Conservation (phyloP, 495 filamentous ascomycete species). For the Staphylotrichum longicolle region DNA sequence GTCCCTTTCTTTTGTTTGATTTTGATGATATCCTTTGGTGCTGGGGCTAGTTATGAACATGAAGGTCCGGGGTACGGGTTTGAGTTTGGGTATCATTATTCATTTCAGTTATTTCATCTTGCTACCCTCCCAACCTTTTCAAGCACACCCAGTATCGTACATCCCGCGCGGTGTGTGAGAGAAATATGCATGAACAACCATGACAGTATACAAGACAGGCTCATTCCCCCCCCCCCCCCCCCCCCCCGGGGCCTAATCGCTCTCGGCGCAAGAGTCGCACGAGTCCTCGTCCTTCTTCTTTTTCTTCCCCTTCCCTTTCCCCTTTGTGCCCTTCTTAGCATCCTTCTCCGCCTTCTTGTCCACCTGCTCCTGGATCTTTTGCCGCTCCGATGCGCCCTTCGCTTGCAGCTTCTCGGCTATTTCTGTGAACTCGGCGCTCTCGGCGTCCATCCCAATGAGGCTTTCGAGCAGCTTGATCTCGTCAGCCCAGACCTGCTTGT, state of each 20-base stretch:
- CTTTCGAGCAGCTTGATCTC: constrained; percentile 89
- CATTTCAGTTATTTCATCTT: constrained; percentile 1
- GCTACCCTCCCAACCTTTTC: background rate
- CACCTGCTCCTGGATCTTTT: constrained; percentile 72
- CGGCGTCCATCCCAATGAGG: constrained; percentile 76
- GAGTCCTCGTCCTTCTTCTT: constrained; percentile 41
- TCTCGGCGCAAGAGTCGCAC: constrained; percentile 28
- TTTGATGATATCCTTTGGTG: constrained; percentile 18
- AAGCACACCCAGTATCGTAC: background rate
- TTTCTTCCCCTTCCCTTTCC: constrained; percentile 32
- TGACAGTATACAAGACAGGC: background rate
- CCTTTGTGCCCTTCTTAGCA: constrained; percentile 50
- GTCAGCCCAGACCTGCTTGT: constrained; percentile 74
- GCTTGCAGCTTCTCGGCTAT: constrained; percentile 57
- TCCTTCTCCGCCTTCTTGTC: constrained; percentile 55
- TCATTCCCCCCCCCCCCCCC: background rate
- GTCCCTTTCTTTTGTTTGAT: constrained; percentile 8
- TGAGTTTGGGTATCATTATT: constrained; percentile 14
- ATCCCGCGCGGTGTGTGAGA: no score
- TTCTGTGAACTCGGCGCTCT: constrained; percentile 65
- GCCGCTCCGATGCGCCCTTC: constrained; percentile 64
- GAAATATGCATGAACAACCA: no score
- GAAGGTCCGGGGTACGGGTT: background rate
- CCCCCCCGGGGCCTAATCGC: constrained; percentile 35
- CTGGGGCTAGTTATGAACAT: background rate